Base-by-base conservation (phyloP, 495 filamentous ascomycete species). In the Xylaria acuta region DNA sequence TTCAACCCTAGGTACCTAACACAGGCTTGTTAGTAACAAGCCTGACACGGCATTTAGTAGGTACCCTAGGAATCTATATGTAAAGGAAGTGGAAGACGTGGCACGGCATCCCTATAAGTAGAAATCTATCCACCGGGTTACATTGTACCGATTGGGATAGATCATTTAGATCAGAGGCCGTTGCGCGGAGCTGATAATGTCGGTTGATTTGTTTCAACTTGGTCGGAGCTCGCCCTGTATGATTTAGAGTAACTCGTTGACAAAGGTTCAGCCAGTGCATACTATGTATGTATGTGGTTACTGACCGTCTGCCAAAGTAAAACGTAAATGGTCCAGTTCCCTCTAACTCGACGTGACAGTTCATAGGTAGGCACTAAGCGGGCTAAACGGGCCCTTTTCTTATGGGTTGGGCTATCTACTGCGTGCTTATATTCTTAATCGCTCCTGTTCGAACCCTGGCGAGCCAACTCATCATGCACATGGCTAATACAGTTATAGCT, bases 381-480 rank as follows among this genome's bases (percentile, higher is more conserved):
- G 45, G 45, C 45, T 54, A 18, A 27, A 54, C 3, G 51, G 22
- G 22, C n/a, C 32, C 56, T 36, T 34, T 59, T 34, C 27, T 32
- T 36, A 59, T 20, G 30, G 30, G 27, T 59, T 59, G 56, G 32
- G 56, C 58, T 22, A 38, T 14, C 32, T 38, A 22, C 27, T 18
- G 53, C 27, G 27, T 56, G 53, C 53, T 56, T 56, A 56, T 53
- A 53, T 16, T 32, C 14, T 56, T 4, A 27, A 27, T n/a, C 22
- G 49, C 49, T 56, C 53, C 53, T 30, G 27, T 25, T 51, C 9
- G 47, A 56, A 32, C 53, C 53, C 53, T 56, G 20, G 32, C 18
- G 45, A 66, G 64, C 27, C 64, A 66, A 38, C 64, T 66, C 64
- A 66, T 66, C 64, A 66, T 66, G 43, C 45, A 66, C 64, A 66